phyloP scores from a whole-genome alignment of 768 basidiomycete genomes.

The Russula foetens region DNA sequence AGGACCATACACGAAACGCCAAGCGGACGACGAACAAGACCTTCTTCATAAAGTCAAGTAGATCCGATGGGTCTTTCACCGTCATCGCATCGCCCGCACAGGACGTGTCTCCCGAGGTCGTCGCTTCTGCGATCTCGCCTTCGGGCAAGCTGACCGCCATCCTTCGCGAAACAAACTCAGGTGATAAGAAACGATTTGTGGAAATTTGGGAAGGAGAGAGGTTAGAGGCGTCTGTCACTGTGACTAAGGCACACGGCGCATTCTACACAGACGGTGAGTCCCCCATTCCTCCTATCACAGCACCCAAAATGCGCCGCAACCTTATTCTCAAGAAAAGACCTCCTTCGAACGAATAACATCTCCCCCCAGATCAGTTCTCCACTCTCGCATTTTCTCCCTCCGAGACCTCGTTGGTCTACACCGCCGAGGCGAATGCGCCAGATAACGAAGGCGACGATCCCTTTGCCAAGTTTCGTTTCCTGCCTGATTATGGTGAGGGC shows the following conservation, averaged over 20 bases:
- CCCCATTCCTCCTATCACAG: too few species aligned
- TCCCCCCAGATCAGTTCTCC: constrained; percentile 10
- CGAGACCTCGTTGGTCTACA: constrained; percentile 18
- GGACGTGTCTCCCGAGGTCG: constrained; percentile 19
- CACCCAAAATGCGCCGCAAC: neutral
- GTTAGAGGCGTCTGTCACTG: constrained; percentile 9
- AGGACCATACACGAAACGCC: constrained; percentile 14
- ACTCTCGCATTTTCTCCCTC: constrained; percentile 17
- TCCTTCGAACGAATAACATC: neutral
- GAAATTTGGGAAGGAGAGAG: constrained; percentile 26
- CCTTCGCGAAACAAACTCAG: constrained; percentile 20
- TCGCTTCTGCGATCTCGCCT: constrained; percentile 20
- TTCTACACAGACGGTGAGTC: constrained; percentile 25
- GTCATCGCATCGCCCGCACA: constrained; percentile 13
- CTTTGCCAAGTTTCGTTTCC: constrained; percentile 14
- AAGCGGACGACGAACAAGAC: constrained; percentile 17
- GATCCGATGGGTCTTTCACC: constrained; percentile 8
- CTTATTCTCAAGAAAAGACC: neutral
- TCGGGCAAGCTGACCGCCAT: constrained; percentile 22
- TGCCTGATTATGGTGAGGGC: constrained; percentile 18
- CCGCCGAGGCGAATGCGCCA: constrained; percentile 16
- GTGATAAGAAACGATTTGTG: constrained; percentile 23
- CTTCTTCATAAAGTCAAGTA: constrained; percentile 8
- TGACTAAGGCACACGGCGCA: constrained; percentile 22
- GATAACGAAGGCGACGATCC: constrained; percentile 7